Base-by-base conservation (phyloP, 2,329 filamentous ascomycete species). In the Tolypocladium tundrense region DNA sequence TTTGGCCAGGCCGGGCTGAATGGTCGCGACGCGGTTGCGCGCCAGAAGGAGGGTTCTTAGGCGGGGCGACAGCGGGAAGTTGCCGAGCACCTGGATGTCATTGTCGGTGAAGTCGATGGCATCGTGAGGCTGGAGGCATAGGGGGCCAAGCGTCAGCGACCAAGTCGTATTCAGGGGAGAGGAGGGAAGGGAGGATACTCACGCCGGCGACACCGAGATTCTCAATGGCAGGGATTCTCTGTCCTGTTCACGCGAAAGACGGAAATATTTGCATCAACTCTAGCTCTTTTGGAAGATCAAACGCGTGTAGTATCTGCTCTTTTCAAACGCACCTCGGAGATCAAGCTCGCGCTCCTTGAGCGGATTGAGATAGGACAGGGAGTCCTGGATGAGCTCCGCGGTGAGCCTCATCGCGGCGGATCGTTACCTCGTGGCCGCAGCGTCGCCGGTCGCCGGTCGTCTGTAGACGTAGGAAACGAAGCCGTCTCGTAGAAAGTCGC, bases 41-140 rank as follows among this genome's bases (percentile, higher is more conserved):
- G 91, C 91, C 57, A 96, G 84, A 53, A 99, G 85, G 48, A 99
- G 83, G 24, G 91, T 96, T 66, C 85, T 88, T 67, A 97, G 80
- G 65, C 94, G 88, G 52, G 91, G 92, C 58, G 89, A 93, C 55
- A 96, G 85, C 4, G 94, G 94, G 72, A 99, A 96, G 77, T 97
- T 97, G 64, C 87, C 88, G 62, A 99, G 83, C 54, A 88, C 80
- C 66, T 90, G 85, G 69, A 99, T 93, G 75, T 97, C 92, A 74
- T 99, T 99, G 80, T 99, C 94, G 74, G 94, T 97, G 68, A 99
- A 87, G 77, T 99, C 94, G 80, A 99, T 95, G 64, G 90, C 87
- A 79, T 97, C 94, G 82, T 95, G 91, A 67, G 92, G 90, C 90
- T 95, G 67, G 10, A 35, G 14, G 9, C 31, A 21, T 9, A 8